Evolutionary conservation across 352 stramenopile genomes (phyloP).

Genomic region (Phytophthora sp.): DNA sequence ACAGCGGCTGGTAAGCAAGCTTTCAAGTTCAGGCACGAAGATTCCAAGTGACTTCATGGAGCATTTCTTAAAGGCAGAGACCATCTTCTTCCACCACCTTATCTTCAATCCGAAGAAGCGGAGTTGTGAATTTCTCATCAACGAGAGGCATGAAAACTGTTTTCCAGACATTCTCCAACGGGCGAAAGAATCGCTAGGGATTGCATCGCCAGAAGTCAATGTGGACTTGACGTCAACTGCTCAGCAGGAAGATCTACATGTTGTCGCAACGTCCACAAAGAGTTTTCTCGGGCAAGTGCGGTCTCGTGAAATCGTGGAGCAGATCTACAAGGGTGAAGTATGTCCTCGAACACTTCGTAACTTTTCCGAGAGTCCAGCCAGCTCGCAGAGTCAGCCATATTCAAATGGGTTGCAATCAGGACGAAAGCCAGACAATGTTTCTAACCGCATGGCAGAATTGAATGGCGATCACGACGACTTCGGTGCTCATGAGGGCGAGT

Average conservation of each 20-base stretch:
- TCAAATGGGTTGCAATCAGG: background rate
- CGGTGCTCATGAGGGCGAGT: background rate
- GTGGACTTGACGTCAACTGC: slow-evolving; percentile 16
- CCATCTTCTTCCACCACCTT: slow-evolving; percentile 83
- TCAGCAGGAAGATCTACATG: slow-evolving; percentile 37
- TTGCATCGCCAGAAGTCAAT: slow-evolving; percentile 14
- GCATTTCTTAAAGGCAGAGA: slow-evolving; percentile 65
- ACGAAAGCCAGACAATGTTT: background rate
- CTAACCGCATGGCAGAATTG: background rate
- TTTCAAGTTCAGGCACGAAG: slow-evolving; percentile 49
- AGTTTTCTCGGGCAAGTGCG: slow-evolving; percentile 54
- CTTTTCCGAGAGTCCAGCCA: slow-evolving; percentile 10
- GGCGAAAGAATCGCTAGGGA: slow-evolving; percentile 43
- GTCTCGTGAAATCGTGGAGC: slow-evolving; percentile 41
- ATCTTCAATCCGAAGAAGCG: slow-evolving; percentile 62
- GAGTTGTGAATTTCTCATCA: slow-evolving; percentile 62
- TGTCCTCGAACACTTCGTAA: slow-evolving; percentile 45
- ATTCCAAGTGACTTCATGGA: slow-evolving; percentile 59
- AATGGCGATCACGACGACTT: background rate
- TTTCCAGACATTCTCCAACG: slow-evolving; percentile 55
- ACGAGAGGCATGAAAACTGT: slow-evolving; percentile 50
- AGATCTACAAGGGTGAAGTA: slow-evolving; percentile 53
- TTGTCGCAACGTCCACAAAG: slow-evolving; percentile 20
- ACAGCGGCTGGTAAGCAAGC: slow-evolving; percentile 68
- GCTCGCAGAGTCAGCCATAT: slow-evolving; percentile 4